Evolutionary conservation across 495 filamentous ascomycete genomes (phyloP).

Genomic region (Penicillium pulvis): DNA sequence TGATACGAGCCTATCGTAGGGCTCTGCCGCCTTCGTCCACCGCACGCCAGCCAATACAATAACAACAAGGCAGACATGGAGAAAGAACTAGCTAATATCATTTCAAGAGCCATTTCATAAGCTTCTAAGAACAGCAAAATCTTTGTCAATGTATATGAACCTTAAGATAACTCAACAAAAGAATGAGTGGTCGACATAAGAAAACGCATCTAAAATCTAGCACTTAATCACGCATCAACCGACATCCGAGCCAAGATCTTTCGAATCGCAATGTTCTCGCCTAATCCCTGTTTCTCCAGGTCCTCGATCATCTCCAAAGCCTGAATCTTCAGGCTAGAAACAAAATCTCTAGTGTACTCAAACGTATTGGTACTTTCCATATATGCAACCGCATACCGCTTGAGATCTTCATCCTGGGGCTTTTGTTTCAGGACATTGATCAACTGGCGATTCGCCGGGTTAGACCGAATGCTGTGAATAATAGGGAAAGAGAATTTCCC

Average conservation of each 20-base stretch:
- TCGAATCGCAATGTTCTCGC: not conserved
- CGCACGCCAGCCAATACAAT: no score
- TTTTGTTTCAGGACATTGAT: conserved; percentile 91
- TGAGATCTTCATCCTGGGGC: conserved; percentile 81
- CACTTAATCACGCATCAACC: not conserved
- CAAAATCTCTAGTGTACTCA: conserved; percentile 75
- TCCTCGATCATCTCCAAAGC: not conserved
- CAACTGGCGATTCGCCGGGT: conserved; percentile 76
- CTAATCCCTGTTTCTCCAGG: not conserved
- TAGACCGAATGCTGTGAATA: conserved; percentile 76
- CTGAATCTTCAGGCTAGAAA: conserved; percentile 53
- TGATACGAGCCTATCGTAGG: no score
- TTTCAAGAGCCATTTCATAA: no score
- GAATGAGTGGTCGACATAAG: not conserved
- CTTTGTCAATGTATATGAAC: no score
- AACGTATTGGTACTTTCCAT: conserved; percentile 91
- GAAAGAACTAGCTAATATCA: no score
- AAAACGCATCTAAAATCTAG: not conserved
- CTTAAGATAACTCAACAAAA: no score
- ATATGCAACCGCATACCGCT: conserved; percentile 83
- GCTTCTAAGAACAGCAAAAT: no score
- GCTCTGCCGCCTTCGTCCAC: no score
- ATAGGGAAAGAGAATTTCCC: conserved; percentile 37
- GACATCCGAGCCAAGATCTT: conserved; percentile 7
- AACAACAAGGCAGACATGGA: no score